phyloP scores from a whole-genome alignment of 805 yeast genomes.

The Wickerhamomyces ciferrii region DNA sequence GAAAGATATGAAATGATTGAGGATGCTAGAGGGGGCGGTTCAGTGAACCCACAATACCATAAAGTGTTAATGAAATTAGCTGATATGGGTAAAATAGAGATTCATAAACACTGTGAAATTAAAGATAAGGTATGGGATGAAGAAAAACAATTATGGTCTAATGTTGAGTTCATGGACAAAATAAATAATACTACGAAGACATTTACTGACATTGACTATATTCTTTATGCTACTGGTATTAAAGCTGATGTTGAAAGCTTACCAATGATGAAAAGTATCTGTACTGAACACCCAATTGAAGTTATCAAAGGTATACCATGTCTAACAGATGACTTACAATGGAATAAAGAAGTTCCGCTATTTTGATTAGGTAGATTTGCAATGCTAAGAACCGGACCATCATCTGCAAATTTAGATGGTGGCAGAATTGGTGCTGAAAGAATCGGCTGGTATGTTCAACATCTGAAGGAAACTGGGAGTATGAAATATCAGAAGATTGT shows the following conservation, averaged over 20 bases:
- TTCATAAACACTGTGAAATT: slow-evolving; percentile 26
- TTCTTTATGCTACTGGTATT: slow-evolving; percentile 38
- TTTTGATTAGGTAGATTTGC: slow-evolving; percentile 40
- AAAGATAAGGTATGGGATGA: slow-evolving; percentile 23
- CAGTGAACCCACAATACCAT: slow-evolving; percentile 39
- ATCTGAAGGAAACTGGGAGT: slow-evolving; percentile 1
- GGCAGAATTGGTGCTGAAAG: slow-evolving; percentile 41
- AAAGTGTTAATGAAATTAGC: slow-evolving; percentile 26
- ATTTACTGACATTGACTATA: slow-evolving; percentile 24
- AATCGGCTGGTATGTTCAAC: slow-evolving; percentile 25
- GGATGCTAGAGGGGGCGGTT: slow-evolving; percentile 40
- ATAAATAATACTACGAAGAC: slow-evolving; percentile 1
- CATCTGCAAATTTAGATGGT: slow-evolving; percentile 41
- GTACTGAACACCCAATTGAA: slow-evolving; percentile 25
- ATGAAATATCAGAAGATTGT: neutral
- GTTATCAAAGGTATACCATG: slow-evolving; percentile 35
- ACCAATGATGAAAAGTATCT: slow-evolving; percentile 26
- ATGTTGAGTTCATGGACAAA: slow-evolving; percentile 4
- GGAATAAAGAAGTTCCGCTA: slow-evolving; percentile 33
- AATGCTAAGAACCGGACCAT: slow-evolving; percentile 35
- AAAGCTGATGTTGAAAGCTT: slow-evolving; percentile 24
- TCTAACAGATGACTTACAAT: slow-evolving; percentile 37
- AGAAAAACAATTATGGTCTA: slow-evolving; percentile 22
- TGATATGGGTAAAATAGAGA: slow-evolving; percentile 25
- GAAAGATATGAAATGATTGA: slow-evolving; percentile 35